Percentiles rank a stretch among this genome's conserved stretches.
Conservation (phyloP, 805 yeast genomes). For the Saturnispora bothae region DNA sequence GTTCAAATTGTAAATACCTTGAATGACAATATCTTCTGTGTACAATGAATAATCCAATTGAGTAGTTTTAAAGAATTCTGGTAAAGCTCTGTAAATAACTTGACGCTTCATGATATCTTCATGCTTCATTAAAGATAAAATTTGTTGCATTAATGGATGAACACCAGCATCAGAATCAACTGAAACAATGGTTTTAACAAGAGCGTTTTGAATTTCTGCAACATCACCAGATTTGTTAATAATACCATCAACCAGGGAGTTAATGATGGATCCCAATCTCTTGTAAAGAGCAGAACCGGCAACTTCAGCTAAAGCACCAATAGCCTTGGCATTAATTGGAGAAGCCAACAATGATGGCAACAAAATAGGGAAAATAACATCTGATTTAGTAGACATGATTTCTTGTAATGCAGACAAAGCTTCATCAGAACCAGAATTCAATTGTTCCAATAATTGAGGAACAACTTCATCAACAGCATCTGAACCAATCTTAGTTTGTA, state of each 20-base stretch:
- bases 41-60: slow-evolving; percentile 61
- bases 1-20: slow-evolving; percentile 61
- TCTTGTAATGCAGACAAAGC: slow-evolving; percentile 86
- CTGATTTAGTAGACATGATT: slow-evolving; percentile 83
- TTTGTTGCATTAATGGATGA: slow-evolving; percentile 75
- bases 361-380: slow-evolving; percentile 86
- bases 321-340: slow-evolving; percentile 83
- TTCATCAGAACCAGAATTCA: slow-evolving; percentile 50
- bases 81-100: slow-evolving; percentile 55
- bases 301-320: slow-evolving; percentile 78
- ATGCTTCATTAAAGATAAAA: slow-evolving; percentile 64
- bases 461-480: slow-evolving; percentile 79
- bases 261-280: slow-evolving; percentile 63
- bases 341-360: slow-evolving; percentile 74
- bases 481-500: slow-evolving; percentile 75
- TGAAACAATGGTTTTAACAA: slow-evolving; percentile 62
- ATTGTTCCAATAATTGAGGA: slow-evolving; percentile 67
- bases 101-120: slow-evolving; percentile 60
- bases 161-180: slow-evolving; percentile 70
- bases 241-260: slow-evolving; percentile 56
- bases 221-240: slow-evolving; percentile 28
- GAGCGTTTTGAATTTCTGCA: slow-evolving; percentile 38
- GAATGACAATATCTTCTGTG: slow-evolving; percentile 62
- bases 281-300: slow-evolving; percentile 76
- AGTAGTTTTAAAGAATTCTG: slow-evolving; percentile 58